Evolutionary conservation across 495 filamentous ascomycete genomes (phyloP), one percentile per base, ranked within the genome.

Genomic region (Lentithecium fluviatile): DNA sequence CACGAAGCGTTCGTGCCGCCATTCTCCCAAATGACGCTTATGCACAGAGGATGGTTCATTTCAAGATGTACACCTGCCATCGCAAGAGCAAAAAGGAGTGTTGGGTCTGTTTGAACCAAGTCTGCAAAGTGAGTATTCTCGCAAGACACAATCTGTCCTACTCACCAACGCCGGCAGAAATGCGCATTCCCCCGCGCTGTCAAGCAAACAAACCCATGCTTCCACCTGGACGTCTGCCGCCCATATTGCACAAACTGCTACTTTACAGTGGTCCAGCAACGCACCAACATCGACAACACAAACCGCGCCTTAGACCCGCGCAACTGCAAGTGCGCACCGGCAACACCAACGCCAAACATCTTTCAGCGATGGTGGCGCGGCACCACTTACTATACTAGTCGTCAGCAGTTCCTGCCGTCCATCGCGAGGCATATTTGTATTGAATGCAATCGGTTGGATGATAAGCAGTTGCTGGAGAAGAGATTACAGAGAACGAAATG

Each of bases 201-300:
- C 36, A 26, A 7, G 8, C 48, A 56, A 37, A 51, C 49, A 10
- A 1, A 47, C 11, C 26, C 34, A 0, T 40, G 40, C 54, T 29
- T 32, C 48, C 64, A 68, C 47, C 56, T 64, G 56, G 50, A 64
- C 51, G 13, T 0, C 17, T 68, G 65, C 56, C 29, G 19, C 6
- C 34, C 60, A 5, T 64, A 57, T 24, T 68, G 65, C 60, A 46
- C 47, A 3, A 13, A 20, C n/a, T 68, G 65, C 52, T 68, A 68
- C 57, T 60, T 17, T 12, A 26, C 7, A 0, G 1, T 5, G 17
- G 25, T 51, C 4, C 40, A 36, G 29, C 59, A 23, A 25, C 11
- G 17, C 6, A 6, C 23, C 17, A 40, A 24, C 6, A n/a, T 0
- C 21, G 12, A 13, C 7, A 7, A 3, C 51, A 40, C 11, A 20